Percentiles rank a stretch among this genome's conserved stretches.
Evolutionary conservation across 2,329 filamentous ascomycete genomes (phyloP).

Genomic region (Bipolaris victoriae): DNA sequence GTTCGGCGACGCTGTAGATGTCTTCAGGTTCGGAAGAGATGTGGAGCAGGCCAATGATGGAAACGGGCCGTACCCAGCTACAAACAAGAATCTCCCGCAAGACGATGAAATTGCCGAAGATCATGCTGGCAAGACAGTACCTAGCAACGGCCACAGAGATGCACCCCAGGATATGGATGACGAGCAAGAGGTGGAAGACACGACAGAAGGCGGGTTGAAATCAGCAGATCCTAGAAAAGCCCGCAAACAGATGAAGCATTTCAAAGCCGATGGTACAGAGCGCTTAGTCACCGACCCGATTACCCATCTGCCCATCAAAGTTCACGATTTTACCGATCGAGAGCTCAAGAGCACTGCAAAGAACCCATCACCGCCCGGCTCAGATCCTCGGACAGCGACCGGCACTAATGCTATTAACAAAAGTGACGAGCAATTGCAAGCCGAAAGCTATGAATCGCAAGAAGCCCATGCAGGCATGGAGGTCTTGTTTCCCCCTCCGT

Average conservation of each 20-base stretch:
- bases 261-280: slow-evolving; percentile 55
- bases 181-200: slow-evolving; percentile 46
- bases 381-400: slow-evolving; percentile 52
- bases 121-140: slow-evolving; percentile 37
- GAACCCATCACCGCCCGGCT: slow-evolving; percentile 53
- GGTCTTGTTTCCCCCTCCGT: slow-evolving; percentile 61
- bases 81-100: slow-evolving; percentile 46
- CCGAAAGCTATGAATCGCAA: slow-evolving; percentile 53
- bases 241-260: slow-evolving; percentile 58
- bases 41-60: slow-evolving; percentile 28
- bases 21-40: slow-evolving; percentile 41
- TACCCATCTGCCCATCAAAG: slow-evolving; percentile 71
- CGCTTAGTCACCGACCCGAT: slow-evolving; percentile 73
- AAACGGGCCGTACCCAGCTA: slow-evolving; percentile 42
- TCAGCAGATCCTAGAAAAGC: slow-evolving; percentile 54
- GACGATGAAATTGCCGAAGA: slow-evolving; percentile 40
- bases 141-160: slow-evolving; percentile 18
- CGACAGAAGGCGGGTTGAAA: slow-evolving; percentile 50
- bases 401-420: slow-evolving; percentile 55
- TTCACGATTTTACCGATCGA: slow-evolving; percentile 71
- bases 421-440: slow-evolving; percentile 50
- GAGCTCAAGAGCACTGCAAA: slow-evolving; percentile 60
- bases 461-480: slow-evolving; percentile 55
- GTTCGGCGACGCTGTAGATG: slow-evolving; percentile 46
- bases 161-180: slow-evolving; percentile 29